Percentiles rank a stretch among this genome's conserved stretches.
Evolutionary conservation across 2,329 filamentous ascomycete genomes (phyloP).

Genomic region (Colletotrichum orbiculare): DNA sequence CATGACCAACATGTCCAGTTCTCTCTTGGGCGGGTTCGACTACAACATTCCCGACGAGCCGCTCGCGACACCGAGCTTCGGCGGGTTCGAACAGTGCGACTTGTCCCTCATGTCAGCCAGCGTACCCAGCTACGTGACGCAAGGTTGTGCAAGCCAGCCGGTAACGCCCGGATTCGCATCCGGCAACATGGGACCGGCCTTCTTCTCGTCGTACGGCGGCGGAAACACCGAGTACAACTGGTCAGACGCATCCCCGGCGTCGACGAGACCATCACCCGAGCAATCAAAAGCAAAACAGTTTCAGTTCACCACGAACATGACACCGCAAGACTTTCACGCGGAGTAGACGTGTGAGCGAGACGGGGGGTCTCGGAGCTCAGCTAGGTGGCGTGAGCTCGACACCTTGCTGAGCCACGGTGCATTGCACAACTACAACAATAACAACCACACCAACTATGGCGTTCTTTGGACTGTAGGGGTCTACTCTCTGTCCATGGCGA

Average conservation of each 20-base stretch:
- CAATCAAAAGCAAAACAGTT: conserved; percentile 42
- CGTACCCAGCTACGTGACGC: conserved; percentile 59
- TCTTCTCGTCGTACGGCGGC: conserved; percentile 47
- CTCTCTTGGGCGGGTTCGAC: conserved; percentile 52
- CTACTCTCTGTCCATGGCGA: conserved; percentile 17
- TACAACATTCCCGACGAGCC: conserved; percentile 58
- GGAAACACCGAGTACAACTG: conserved; percentile 63
- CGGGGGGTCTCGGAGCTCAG: neutral
- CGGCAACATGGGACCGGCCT: conserved; percentile 54
- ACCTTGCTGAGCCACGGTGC: too few relatives aligned
- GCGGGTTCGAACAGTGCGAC: conserved; percentile 53
- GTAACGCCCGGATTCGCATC: conserved; percentile 59
- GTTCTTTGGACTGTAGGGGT: conserved; percentile 1
- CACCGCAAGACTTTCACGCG: conserved; percentile 39
- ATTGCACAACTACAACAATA: neutral
- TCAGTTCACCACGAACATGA: conserved; percentile 50
- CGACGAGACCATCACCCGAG: conserved; percentile 47
- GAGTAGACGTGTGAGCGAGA: conserved; percentile 19
- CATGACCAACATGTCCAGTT: conserved; percentile 52
- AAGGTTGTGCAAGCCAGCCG: conserved; percentile 56
- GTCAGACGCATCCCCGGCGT: conserved; percentile 53
- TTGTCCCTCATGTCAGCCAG: conserved; percentile 50
- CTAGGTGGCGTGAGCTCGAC: too few relatives aligned
- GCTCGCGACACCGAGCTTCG: conserved; percentile 59
- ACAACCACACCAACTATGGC: conserved; percentile 20